A percentile compares a stretch with the other conserved stretches of the same genome.
Evolutionary conservation across 2,329 filamentous ascomycete genomes (phyloP).

Genomic region (Aspergillus aculeatus): DNA sequence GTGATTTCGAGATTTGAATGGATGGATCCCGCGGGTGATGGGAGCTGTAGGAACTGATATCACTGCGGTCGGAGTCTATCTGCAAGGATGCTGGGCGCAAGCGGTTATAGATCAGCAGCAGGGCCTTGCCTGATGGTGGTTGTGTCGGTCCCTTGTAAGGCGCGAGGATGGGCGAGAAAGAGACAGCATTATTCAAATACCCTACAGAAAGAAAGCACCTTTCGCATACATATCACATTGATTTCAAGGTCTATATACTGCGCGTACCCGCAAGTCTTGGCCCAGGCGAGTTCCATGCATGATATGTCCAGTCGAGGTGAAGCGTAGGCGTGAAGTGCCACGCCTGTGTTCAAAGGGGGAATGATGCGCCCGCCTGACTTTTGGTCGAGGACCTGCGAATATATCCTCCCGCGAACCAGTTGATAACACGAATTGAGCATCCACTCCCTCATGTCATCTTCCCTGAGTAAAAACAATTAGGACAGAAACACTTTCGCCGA

Average conservation of each 20-base stretch:
- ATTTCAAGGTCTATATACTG: neutral
- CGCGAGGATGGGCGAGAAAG: too few relatives aligned
- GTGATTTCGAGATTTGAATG: too few relatives aligned
- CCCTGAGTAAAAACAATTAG: neutral
- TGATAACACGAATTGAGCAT: neutral
- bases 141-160: too few relatives aligned
- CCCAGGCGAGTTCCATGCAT: neutral
- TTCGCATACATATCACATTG: neutral
- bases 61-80: too few relatives aligned
- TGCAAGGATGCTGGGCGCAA: too few relatives aligned
- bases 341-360: neutral
- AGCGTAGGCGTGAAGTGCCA: neutral
- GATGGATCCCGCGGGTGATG: too few relatives aligned
- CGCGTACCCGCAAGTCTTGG: neutral
- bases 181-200: too few relatives aligned
- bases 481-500: constrained; percentile 11
- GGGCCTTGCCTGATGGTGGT: too few relatives aligned
- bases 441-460: neutral
- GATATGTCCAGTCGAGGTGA: neutral
- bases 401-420: neutral
- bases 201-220: neutral
- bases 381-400: neutral
- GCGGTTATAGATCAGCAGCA: too few relatives aligned
- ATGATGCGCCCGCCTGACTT: neutral
- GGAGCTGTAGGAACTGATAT: too few relatives aligned